Base-by-base conservation (phyloP, 495 filamentous ascomycete species). In the Penicillium cinerascens region DNA sequence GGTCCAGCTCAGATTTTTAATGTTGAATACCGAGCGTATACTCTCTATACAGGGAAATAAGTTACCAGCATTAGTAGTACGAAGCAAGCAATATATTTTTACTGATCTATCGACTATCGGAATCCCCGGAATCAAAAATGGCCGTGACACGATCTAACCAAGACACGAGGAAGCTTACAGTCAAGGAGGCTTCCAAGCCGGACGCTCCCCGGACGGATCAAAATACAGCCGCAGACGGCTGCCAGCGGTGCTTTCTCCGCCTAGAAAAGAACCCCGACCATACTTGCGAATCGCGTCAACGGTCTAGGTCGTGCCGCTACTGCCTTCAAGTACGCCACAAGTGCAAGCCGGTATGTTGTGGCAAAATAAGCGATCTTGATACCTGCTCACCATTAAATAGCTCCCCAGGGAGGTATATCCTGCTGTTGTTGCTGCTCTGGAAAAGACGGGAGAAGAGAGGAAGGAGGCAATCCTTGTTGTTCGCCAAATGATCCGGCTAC, bases 181-280 rank as follows among this genome's bases (percentile, higher is more conserved):
- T 7, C 1, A 7, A 29, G 3, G 9, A 29, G 26, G 6, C 4
- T 29, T 9, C 26, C 26, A 4, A 29, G 4, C 9, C 26, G 9
- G 26, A 29, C 4, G 9, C 4, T 29, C 9, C 26, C 4, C 26
- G 9, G 9, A 9, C 6, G 7, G 2, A 2, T 9, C 6, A 29
- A 10, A 4, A 5, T 4, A 29, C 7, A 1, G 4, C 26, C 9
- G 7, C 26, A 4, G 26, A 29, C 26, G 26, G 9, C 33, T 47
- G 54, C 47, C 47, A 51, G 29, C 47, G 53, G 18, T 55, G 53
- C 37, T 46, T 55, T 11, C 52, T 55, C 26, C 52, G 47, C 7
- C 22, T 41, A 18, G 33, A 41, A 8, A 36, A 41, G 2, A 9
- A 27, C 11, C 52, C 46, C 1, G 8, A 35, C 20, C 52, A 50